These are phyloP conservation scores for Hymenoscyphus occultus DNA, from an alignment of 2,329 filamentous ascomycete species.

Conservation along the genomic window DNA sequence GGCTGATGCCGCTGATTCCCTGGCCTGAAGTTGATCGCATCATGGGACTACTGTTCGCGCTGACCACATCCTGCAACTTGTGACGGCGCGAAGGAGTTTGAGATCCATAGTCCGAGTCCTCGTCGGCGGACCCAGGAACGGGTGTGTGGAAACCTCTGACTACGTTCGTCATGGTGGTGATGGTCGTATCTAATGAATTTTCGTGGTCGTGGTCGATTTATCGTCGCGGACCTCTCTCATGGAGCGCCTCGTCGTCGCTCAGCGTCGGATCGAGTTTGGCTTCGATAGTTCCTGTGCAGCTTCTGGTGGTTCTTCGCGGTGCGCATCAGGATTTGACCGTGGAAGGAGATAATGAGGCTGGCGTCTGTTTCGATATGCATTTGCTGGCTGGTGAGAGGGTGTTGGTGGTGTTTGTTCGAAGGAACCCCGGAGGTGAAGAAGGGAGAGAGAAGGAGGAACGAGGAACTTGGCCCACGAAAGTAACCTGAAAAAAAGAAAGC, in stretches of 20 bases:
- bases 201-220: neutral
- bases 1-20: conserved; percentile 71
- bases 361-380: conserved; percentile 36
- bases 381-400: conserved; percentile 24
- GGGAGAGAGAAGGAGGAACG: conserved; percentile 13
- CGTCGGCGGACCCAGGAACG: conserved; percentile 47
- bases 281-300: conserved; percentile 36
- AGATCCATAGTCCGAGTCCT: conserved; percentile 51
- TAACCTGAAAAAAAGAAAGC: neutral
- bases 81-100: conserved; percentile 38
- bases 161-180: conserved; percentile 34
- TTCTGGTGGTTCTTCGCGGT: conserved; percentile 33
- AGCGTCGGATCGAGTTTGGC: conserved; percentile 36
- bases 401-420: conserved; percentile 12
- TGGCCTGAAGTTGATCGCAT: conserved; percentile 48
- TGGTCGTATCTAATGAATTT: conserved; percentile 24
- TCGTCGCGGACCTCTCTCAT: conserved; percentile 23
- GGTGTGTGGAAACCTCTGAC: conserved; percentile 37
- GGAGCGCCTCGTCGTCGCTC: conserved; percentile 38
- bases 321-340: conserved; percentile 33
- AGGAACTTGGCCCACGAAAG: neutral
- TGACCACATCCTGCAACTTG: conserved; percentile 44
- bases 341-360: conserved; percentile 22
- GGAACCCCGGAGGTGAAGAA: conserved; percentile 29
- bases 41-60: conserved; percentile 59